Evolutionary conservation across 305 asterid species (phyloP).

Genomic region (Petunia hybrid): DNA sequence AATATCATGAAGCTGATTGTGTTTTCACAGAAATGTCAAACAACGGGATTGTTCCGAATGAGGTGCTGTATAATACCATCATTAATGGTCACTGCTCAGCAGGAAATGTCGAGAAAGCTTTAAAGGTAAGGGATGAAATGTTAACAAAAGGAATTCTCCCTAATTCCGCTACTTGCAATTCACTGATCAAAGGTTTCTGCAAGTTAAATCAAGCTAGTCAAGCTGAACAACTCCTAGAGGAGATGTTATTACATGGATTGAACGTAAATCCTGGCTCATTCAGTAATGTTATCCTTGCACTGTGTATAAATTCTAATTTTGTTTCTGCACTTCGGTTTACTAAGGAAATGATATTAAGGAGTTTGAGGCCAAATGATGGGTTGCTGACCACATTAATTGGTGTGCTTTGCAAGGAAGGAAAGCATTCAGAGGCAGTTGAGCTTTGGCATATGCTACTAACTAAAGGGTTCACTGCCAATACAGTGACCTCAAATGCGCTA

Average conservation of each 20-base stretch:
- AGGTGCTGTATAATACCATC: constrained; percentile 70
- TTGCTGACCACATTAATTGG: constrained; percentile 73
- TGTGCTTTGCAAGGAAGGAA: constrained; percentile 72
- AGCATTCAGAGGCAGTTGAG: constrained; percentile 71
- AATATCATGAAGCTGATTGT: constrained; percentile 63
- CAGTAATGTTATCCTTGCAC: constrained; percentile 55
- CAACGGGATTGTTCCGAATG: constrained; percentile 67
- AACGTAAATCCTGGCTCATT: constrained; percentile 60
- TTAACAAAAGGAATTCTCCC: constrained; percentile 53
- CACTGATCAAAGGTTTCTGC: constrained; percentile 71
- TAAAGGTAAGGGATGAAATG: constrained; percentile 74
- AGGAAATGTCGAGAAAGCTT: constrained; percentile 62
- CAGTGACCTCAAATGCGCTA: constrained; percentile 80
- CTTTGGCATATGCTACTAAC: constrained; percentile 60
- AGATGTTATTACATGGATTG: constrained; percentile 63
- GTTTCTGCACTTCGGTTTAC: constrained; percentile 62
- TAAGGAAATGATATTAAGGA: constrained; percentile 61
- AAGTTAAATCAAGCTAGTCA: constrained; percentile 60
- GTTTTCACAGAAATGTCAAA: constrained; percentile 70
- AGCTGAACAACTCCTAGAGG: constrained; percentile 61
- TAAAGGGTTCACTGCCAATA: constrained; percentile 63
- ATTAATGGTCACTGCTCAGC: constrained; percentile 74
- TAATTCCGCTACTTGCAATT: constrained; percentile 66
- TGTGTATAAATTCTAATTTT: constrained; percentile 54
- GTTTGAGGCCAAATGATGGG: constrained; percentile 62